Base-by-base conservation (phyloP, 495 filamentous ascomycete species). In the Penicillium paradoxum region DNA sequence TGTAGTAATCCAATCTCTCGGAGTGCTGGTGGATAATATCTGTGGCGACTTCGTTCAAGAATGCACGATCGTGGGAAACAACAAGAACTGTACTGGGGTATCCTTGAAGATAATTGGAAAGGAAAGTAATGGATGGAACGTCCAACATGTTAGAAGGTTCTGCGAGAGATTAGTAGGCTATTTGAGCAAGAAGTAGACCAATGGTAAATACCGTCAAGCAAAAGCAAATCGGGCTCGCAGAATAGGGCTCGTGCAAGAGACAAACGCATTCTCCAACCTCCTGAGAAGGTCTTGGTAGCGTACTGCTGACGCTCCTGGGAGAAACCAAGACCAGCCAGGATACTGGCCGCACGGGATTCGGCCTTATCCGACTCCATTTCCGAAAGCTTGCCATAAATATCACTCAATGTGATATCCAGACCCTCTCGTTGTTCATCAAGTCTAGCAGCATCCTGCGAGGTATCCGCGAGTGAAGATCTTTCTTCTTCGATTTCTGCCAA, bases 81-180 rank as follows among this genome's bases (percentile, higher is more conserved):
- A 99, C 95, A 8, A 99, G 81, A 18, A 99, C 81, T 7, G 93
- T 97, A 66, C 90, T 95, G 3, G 92, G 91, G 66, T 99, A 99
- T 40, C 77, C 76, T 65, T 96, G 90, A 6, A 99, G 87, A 61
- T 99, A 99, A 63, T 89, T 96, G 13, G 93, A 88, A 64, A 99
- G 79, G 83, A 97, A 99, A 45, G 93, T 96, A 59, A 97, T 97
- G n/a, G 95, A 97, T 6, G 93, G 95, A 55, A 97, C 93, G 71
- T 99, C 93, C 90, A 99, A 91, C 93, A 99, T 99, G 84, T 99
- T 99, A 44, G 95, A 97, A 66, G 93, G 93, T 83, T 98, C 92
- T 82, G 40, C 40, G 25, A 29, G 17, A 36, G 17, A 45, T 77
- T 55, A 76, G 67, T 11, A 53, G 39, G 2, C 9, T 21, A 4